Conservation (phyloP, 1,139 yeast species). For the Williopsis jadinii region DNA sequence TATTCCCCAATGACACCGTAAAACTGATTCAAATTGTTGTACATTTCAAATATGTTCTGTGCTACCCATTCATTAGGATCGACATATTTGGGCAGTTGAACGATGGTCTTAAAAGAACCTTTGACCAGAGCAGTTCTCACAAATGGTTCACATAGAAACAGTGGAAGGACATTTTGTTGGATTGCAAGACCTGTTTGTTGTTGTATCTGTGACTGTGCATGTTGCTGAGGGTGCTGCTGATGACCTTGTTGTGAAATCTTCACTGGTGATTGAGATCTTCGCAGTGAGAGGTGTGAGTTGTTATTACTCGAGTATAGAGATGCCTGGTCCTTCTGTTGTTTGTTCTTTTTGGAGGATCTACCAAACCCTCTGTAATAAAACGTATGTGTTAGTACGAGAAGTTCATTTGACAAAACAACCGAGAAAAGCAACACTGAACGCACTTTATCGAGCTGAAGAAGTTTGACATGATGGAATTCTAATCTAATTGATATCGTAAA, state of each 20-base stretch:
- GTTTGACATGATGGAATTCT: conserved; percentile 7
- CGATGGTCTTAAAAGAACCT: conserved; percentile 96
- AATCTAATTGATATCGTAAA: too few relatives aligned
- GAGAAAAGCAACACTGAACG: not conserved
- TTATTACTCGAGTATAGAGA: conserved; percentile 26
- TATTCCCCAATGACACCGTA: conserved; percentile 85
- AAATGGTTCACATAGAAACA: conserved; percentile 87
- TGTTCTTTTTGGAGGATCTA: conserved; percentile 32
- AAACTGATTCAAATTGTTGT: conserved; percentile 78
- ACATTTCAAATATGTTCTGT: conserved; percentile 82
- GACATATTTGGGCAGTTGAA: conserved; percentile 89
- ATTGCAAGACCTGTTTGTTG: conserved; percentile 6
- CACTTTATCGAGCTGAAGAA: conserved; percentile 16
- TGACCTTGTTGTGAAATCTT: conserved; percentile 16
- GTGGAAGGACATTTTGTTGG: conserved; percentile 32
- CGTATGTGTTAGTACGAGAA: too few relatives aligned
- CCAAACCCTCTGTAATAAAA: conserved; percentile 28
- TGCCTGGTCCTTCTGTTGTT: conserved; percentile 23
- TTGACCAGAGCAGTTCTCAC: conserved; percentile 91
- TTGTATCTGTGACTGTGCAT: conserved; percentile 13
- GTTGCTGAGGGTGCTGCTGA: conserved; percentile 6
- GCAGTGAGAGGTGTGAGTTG: conserved; percentile 30
- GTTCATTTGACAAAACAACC: not conserved
- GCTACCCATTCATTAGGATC: conserved; percentile 96
- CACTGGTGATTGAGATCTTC: conserved; percentile 28